Percentiles rank a stretch among this genome's conserved stretches.
Evolutionary conservation across 2,329 filamentous ascomycete species (phyloP).

Genomic region (Aspergillus fijiensis): DNA sequence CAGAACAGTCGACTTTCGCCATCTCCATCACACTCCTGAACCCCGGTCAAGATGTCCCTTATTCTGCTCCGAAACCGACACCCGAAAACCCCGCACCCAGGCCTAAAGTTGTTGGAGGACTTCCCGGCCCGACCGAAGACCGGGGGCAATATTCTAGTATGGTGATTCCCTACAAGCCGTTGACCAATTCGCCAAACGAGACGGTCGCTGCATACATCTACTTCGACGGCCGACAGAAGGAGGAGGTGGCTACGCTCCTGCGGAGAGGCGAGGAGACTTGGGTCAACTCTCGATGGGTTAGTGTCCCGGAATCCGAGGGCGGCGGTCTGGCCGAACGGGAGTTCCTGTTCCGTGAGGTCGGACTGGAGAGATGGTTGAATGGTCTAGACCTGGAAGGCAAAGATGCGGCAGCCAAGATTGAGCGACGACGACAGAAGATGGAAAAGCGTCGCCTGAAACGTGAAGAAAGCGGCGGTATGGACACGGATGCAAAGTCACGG

Average conservation of each 20-base stretch:
- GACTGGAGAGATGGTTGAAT: constrained; percentile 93
- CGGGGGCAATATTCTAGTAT: constrained; percentile 56
- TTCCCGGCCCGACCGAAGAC: constrained; percentile 56
- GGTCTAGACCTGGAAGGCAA: constrained; percentile 92
- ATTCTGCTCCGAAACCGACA: constrained; percentile 82
- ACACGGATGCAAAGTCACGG: constrained; percentile 35
- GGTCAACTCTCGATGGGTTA: constrained; percentile 98
- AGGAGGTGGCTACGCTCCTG: constrained; percentile 92
- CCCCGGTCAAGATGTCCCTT: constrained; percentile 82
- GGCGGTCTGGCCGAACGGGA: constrained; percentile 94
- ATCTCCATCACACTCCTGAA: constrained; percentile 97
- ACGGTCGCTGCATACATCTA: constrained; percentile 99
- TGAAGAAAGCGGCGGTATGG: constrained; percentile 55
- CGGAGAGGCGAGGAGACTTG: constrained; percentile 95
- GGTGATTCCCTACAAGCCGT: constrained; percentile 81
- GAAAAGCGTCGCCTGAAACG: constrained; percentile 84
- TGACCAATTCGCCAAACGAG: constrained; percentile 91
- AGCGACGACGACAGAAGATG: constrained; percentile 63
- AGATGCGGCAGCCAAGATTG: constrained; percentile 79
- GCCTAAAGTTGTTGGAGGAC: constrained; percentile 74
- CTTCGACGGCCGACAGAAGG: constrained; percentile 91
- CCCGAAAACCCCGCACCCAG: constrained; percentile 74
- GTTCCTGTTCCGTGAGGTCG: constrained; percentile 95
- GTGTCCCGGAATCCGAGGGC: constrained; percentile 84
- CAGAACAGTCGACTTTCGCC: constrained; percentile 92